Evolutionary conservation across 164 flowering plant genomes (phyloP).

Genomic region (Annona cherimola): DNA sequence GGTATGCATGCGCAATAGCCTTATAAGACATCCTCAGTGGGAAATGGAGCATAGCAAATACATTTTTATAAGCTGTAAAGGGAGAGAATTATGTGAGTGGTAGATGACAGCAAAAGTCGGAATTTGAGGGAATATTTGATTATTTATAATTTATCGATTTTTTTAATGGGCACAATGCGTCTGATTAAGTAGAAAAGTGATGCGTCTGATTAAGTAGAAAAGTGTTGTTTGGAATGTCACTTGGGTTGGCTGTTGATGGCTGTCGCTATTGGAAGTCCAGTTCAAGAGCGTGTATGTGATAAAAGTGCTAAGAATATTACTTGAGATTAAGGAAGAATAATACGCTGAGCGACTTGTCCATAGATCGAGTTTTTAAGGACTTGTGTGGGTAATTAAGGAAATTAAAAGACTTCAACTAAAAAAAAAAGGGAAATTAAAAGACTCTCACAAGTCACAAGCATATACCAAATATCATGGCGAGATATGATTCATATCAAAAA

Average conservation of each 20-base stretch:
- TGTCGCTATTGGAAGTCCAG: not conserved
- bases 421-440: too few relatives aligned
- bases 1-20: constrained; percentile 1
- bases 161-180: not conserved
- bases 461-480: too few relatives aligned
- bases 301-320: too few relatives aligned
- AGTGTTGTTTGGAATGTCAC: not conserved
- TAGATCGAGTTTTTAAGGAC: too few relatives aligned
- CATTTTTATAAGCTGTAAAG: not conserved
- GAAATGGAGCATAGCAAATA: not conserved
- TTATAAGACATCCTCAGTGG: constrained; percentile 1
- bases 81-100: not conserved
- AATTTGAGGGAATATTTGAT: not conserved
- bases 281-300: not conserved
- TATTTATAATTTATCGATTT: not conserved
- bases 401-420: too few relatives aligned
- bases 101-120: not conserved
- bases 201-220: not conserved
- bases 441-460: too few relatives aligned
- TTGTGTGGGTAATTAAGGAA: too few relatives aligned
- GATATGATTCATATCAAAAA: too few relatives aligned
- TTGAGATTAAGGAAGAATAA: too few relatives aligned
- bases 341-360: too few relatives aligned
- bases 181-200: too few relatives aligned
- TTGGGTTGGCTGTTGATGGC: not conserved